phyloP scores from a whole-genome alignment of 1,284 basidiomycete species.

The Testicularia cyperi region DNA sequence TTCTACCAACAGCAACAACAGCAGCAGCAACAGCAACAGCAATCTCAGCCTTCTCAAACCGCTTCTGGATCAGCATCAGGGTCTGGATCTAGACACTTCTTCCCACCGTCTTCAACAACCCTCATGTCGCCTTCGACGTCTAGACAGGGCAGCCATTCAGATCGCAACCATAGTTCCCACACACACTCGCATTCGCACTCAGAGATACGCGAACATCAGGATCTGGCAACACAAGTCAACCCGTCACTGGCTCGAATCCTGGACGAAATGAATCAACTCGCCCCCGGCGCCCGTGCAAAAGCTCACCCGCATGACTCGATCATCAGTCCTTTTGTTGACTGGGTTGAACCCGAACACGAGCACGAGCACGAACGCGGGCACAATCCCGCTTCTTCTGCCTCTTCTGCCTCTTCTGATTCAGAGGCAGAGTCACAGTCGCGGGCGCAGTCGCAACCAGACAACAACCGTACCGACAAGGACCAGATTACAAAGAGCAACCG shows the following conservation, averaged over 20 bases:
- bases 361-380: neutral
- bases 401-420: too few species aligned
- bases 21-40: neutral
- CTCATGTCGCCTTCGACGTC: too few species aligned
- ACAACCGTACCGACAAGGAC: too few species aligned
- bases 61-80: too few species aligned
- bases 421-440: too few species aligned
- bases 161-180: neutral
- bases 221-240: constrained; percentile 26
- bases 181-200: neutral
- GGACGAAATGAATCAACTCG: constrained; percentile 19
- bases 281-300: constrained; percentile 2
- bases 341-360: constrained; percentile 4
- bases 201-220: neutral
- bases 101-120: too few species aligned
- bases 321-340: constrained; percentile 34
- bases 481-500: neutral
- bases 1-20: constrained; percentile 6
- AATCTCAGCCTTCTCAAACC: too few species aligned
- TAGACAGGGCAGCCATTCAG: neutral
- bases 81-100: too few species aligned
- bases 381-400: too few species aligned
- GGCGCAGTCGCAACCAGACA: too few species aligned
- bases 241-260: constrained; percentile 26
- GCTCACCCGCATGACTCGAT: constrained; percentile 34